Conservation (phyloP, 129 eudicot species). For the Escallonia rubra region DNA sequence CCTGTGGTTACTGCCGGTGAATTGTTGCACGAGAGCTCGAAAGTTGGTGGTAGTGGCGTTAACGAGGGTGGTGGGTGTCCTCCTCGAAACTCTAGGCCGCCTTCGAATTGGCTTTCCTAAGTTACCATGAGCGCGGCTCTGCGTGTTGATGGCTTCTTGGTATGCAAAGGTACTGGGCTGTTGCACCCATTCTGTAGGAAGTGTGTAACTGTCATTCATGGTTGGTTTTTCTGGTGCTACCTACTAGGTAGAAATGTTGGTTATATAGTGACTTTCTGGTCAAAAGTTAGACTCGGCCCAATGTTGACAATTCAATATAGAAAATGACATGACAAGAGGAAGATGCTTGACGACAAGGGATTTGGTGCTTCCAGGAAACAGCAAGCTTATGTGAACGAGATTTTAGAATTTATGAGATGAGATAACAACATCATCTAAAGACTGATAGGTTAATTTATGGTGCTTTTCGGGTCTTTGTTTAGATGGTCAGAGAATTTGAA, state of each 20-base stretch:
- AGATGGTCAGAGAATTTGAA: too few species aligned
- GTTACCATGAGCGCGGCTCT: neutral
- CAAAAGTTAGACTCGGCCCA: neutral
- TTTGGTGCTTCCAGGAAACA: neutral
- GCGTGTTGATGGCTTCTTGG: too few species aligned
- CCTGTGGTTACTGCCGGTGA: constrained; percentile 43
- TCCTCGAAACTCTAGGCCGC: constrained; percentile 56
- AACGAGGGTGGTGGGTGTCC: constrained; percentile 68
- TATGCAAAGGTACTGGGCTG: neutral
- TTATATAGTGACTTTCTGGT: neutral
- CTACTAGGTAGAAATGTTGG: neutral
- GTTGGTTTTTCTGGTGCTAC: neutral
- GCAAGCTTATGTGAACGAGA: too few species aligned
- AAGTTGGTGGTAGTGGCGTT: constrained; percentile 74
- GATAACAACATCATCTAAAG: too few species aligned
- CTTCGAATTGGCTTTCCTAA: constrained; percentile 40
- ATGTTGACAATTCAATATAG: neutral
- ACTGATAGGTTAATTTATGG: too few species aligned
- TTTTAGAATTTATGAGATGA: too few species aligned
- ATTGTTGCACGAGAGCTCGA: constrained; percentile 77
- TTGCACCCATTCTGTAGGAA: neutral
- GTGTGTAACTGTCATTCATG: neutral
- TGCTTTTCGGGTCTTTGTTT: too few species aligned
- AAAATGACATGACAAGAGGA: neutral
- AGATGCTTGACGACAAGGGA: neutral